A percentile compares a stretch with the other conserved stretches of the same genome.
These are phyloP conservation scores for Citrus sp. DNA, from an alignment of 345 rosid genomes.

Conservation along the genomic window DNA sequence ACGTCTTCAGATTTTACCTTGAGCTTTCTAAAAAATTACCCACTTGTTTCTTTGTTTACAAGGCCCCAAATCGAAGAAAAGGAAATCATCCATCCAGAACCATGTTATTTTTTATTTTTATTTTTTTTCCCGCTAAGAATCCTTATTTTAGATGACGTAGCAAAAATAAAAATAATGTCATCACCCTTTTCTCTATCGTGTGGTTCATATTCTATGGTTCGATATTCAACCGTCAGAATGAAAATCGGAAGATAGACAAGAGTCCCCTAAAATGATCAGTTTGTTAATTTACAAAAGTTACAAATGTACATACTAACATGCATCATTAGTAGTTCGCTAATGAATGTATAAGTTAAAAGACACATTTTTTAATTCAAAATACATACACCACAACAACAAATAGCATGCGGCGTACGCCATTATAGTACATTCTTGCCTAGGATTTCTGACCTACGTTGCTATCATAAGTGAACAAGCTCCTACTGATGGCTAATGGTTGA, in stretches of 20 bases:
- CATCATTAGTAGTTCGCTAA: not conserved
- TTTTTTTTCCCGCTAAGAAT: too few relatives aligned
- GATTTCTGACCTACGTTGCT: slow-evolving; percentile 6
- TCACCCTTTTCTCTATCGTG: not conserved
- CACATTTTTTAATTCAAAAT: not conserved
- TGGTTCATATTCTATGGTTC: not conserved
- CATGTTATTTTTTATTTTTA: too few relatives aligned
- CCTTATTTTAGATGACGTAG: not conserved
- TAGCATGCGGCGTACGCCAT: not conserved
- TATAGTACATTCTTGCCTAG: not conserved
- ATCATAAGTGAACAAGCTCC: not conserved
- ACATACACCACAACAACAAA: not conserved
- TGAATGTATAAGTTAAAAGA: not conserved
- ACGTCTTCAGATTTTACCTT: not conserved
- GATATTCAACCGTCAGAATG: not conserved
- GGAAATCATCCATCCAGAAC: too few relatives aligned
- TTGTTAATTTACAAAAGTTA: not conserved
- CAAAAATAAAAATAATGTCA: not conserved
- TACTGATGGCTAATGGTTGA: slow-evolving; percentile 7
- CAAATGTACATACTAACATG: not conserved
- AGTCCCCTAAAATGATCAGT: not conserved
- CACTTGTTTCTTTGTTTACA: too few relatives aligned
- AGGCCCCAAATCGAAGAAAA: too few relatives aligned
- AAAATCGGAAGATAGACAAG: not conserved
- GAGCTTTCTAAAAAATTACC: not conserved